Percentiles rank a stretch among this genome's conserved stretches.
Conservation (phyloP, 805 yeast species). For the Candida anglica region DNA sequence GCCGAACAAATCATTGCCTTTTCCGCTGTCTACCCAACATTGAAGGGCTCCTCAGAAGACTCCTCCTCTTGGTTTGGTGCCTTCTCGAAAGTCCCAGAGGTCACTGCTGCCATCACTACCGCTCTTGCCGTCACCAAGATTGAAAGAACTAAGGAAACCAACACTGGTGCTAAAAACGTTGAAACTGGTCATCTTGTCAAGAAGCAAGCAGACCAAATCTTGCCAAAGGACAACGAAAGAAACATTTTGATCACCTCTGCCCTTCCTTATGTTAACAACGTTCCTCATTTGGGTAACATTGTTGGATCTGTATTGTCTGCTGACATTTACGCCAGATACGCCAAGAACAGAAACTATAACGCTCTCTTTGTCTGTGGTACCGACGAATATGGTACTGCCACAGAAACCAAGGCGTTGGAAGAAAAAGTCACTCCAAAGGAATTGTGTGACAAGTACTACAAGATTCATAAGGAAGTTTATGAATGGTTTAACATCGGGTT, state of each 20-base stretch:
- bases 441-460: constrained; percentile 86
- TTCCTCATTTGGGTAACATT: constrained; percentile 97
- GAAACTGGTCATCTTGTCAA: constrained; percentile 28
- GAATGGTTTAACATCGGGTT: constrained; percentile 96
- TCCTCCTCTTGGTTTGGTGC: constrained; percentile 37
- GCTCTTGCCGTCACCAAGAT: constrained; percentile 46
- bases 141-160: constrained; percentile 33
- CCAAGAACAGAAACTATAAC: constrained; percentile 85
- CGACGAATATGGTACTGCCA: constrained; percentile 99
- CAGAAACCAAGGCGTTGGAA: constrained; percentile 96
- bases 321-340: constrained; percentile 87
- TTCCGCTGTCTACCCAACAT: constrained; percentile 50
- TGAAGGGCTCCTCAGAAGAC: constrained; percentile 18
- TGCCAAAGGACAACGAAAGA: constrained; percentile 67
- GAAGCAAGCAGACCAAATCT: constrained; percentile 21
- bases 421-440: constrained; percentile 86
- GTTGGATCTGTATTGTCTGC: constrained; percentile 94
- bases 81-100: constrained; percentile 33
- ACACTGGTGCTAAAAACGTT: constrained; percentile 37
- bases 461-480: constrained; percentile 83
- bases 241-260: constrained; percentile 93
- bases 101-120: constrained; percentile 41
- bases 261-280: constrained; percentile 95
- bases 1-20: constrained; percentile 58
- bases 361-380: constrained; percentile 91